Base-by-base conservation (phyloP, 257 asterid genomes). In the Euphrasia confusa region DNA sequence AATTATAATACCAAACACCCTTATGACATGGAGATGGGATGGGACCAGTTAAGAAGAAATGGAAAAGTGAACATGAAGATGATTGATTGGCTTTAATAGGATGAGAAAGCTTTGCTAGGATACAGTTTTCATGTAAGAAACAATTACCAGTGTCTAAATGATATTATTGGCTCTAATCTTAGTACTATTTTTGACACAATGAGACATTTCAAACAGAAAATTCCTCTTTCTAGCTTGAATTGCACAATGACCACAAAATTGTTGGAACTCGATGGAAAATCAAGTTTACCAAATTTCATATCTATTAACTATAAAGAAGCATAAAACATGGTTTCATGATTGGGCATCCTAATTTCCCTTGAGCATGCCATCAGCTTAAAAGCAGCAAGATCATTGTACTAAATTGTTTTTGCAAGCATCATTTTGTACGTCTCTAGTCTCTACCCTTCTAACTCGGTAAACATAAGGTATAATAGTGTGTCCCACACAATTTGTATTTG, bases 101-200 rank as follows among this genome's bases (percentile, higher is more conserved):
- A 58, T 58, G 45, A n/a, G 39, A n/a, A 13, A n/a, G 44, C 4
- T 30, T 57, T 24, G 44, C 12, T 1, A 14, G 13, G 42, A 11
- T 13, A n/a, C 24, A 27, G 27, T 54, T 26, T 15, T n/a, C 40
- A 7, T 45, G 27, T 54, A 37, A 57, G 45, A 58, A 58, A 58
- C 63, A 32, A 35, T n/a, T 33, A 58, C 27, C 13, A 33, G 8
- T 57, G 37, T 15, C 26, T 14, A 1, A 58, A 58, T 27, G 7
- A 11, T 56, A 28, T 56, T 28, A 30, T 56, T 54, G 59, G 35
- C n/a, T 56, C 42, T 27, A 56, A n/a, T 58, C 49, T 58, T 33
- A 58, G 26, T 58, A 33, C 12, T 33, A 58, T 33, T 21, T 58
- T 58, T 58, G n/a, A 58, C 48, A 35, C 48, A 30, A 4, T 32